These are phyloP conservation scores for Skeletonema tropicum DNA, from an alignment of 108 stramenopile species.

Conservation along the genomic window DNA sequence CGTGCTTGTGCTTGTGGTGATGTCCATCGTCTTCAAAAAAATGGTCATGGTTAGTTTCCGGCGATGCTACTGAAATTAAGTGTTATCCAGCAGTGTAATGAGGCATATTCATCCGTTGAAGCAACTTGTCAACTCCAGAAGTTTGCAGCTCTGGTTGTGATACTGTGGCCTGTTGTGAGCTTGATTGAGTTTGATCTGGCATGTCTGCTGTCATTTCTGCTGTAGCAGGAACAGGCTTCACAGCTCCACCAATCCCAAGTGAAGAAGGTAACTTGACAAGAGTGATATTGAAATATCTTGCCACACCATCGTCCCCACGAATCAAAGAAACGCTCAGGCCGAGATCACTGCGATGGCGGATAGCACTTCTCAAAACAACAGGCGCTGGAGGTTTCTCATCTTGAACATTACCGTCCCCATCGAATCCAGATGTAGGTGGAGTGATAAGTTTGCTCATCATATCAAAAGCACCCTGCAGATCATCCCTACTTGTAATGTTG, in stretches of 20 bases:
- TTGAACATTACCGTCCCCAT: slow-evolving; percentile 50
- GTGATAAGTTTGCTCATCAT: slow-evolving; percentile 87
- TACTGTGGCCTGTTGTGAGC: neutral
- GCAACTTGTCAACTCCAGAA: slow-evolving; percentile 22
- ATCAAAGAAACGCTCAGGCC: slow-evolving; percentile 76
- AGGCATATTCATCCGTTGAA: slow-evolving; percentile 31
- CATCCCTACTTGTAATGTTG: slow-evolving; percentile 78
- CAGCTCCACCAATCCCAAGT: slow-evolving; percentile 56
- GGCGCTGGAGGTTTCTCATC: slow-evolving; percentile 42
- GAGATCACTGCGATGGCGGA: slow-evolving; percentile 63
- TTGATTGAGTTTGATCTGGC: neutral
- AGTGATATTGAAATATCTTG: slow-evolving; percentile 86
- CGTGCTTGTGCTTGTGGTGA: neutral
- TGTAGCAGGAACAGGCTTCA: slow-evolving; percentile 67
- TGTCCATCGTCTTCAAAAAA: neutral
- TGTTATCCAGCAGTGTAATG: slow-evolving; percentile 40
- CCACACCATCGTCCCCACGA: slow-evolving; percentile 72
- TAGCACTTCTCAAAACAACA: slow-evolving; percentile 35
- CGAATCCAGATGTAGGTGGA: slow-evolving; percentile 51
- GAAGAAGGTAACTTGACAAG: slow-evolving; percentile 73
- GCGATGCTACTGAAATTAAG: neutral
- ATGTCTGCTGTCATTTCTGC: slow-evolving; percentile 22
- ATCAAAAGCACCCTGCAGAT: slow-evolving; percentile 85
- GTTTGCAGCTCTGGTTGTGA: neutral
- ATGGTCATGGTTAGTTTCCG: neutral